Percentiles rank a stretch among this genome's conserved stretches.
These are phyloP conservation scores for Komagataella populi DNA, from an alignment of 805 yeast species.

Conservation along the genomic window DNA sequence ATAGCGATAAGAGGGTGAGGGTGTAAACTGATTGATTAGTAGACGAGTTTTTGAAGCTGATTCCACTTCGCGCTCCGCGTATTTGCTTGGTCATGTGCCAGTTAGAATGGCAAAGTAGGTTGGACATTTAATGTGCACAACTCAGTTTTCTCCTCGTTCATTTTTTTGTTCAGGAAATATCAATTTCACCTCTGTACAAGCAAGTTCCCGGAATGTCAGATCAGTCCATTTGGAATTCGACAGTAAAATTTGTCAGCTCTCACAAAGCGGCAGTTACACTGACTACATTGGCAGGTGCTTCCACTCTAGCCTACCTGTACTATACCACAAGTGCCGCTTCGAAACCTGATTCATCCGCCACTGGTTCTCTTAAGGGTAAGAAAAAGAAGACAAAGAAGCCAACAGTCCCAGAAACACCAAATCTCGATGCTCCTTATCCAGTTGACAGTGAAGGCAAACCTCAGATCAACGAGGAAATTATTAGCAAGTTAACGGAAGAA, in stretches of 20 bases:
- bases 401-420: slow-evolving; percentile 18
- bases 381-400: slow-evolving; percentile 27
- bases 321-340: slow-evolving; percentile 21
- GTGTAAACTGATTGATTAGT: neutral
- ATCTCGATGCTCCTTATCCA: slow-evolving; percentile 29
- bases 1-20: neutral
- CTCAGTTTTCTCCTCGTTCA: neutral
- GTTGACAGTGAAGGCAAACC: slow-evolving; percentile 44
- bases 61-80: neutral
- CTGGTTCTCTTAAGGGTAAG: slow-evolving; percentile 16
- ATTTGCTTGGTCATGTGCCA: neutral
- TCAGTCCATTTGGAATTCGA: slow-evolving; percentile 5
- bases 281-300: slow-evolving; percentile 35
- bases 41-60: neutral
- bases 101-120: neutral
- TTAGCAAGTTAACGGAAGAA: slow-evolving; percentile 29
- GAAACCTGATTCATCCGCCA: slow-evolving; percentile 3
- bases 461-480: slow-evolving; percentile 29
- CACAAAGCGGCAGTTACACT: slow-evolving; percentile 36
- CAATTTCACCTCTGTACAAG: neutral
- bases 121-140: neutral
- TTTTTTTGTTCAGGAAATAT: neutral
- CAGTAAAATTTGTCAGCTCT: slow-evolving; percentile 26
- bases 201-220: neutral
- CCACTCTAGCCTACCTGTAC: slow-evolving; percentile 33